Evolutionary conservation across 2,329 filamentous ascomycete genomes (phyloP).

Genomic region (Exophiala sp.): DNA sequence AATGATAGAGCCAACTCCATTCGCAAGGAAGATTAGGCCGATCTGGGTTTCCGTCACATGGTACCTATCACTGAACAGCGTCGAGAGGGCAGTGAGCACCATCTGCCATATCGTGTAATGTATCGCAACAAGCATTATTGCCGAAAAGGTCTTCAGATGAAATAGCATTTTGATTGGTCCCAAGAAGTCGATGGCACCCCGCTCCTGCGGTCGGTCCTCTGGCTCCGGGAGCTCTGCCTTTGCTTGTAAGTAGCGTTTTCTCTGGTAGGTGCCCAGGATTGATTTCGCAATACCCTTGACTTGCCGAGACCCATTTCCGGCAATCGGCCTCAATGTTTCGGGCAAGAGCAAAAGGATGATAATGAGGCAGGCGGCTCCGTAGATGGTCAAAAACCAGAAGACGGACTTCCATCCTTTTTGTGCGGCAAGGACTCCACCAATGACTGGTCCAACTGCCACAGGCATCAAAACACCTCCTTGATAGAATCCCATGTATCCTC

Average conservation of each 20-base stretch:
- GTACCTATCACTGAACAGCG: constrained; percentile 46
- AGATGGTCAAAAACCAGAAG: constrained; percentile 45
- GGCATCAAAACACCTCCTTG: constrained; percentile 37
- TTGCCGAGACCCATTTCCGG: constrained; percentile 33
- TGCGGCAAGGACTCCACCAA: constrained; percentile 40
- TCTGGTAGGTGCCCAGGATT: constrained; percentile 7
- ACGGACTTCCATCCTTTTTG: constrained; percentile 41
- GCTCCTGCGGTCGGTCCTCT: constrained; percentile 1
- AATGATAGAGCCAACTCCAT: constrained; percentile 54
- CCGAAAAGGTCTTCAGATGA: constrained; percentile 42
- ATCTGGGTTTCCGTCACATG: constrained; percentile 44
- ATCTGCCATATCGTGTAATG: constrained; percentile 57
- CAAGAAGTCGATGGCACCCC: constrained; percentile 43
- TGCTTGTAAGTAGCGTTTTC: background rate
- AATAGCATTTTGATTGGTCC: constrained; percentile 49
- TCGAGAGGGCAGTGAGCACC: constrained; percentile 53
- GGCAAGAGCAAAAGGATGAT: constrained; percentile 36
- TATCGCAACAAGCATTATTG: constrained; percentile 48
- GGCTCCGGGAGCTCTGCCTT: background rate
- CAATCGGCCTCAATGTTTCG: constrained; percentile 39
- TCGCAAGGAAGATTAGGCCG: constrained; percentile 53
- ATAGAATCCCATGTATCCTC: constrained; percentile 48
- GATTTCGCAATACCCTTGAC: constrained; percentile 5
- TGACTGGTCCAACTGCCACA: constrained; percentile 47
- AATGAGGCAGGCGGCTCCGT: constrained; percentile 34